Base-by-base conservation (phyloP, 352 stramenopile genomes). In the Globisporangium viniferum region DNA sequence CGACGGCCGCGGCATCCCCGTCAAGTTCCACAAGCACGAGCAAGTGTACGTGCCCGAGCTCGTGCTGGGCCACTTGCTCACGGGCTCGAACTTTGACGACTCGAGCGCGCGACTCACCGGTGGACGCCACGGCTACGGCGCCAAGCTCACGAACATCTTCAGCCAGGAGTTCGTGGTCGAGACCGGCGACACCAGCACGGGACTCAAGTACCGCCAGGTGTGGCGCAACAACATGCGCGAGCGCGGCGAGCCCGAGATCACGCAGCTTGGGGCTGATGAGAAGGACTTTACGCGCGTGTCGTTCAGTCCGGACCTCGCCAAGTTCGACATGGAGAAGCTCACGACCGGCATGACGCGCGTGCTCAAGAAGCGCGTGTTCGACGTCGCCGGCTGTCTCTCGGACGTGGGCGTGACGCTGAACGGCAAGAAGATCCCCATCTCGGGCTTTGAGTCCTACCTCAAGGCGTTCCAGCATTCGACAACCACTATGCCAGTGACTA, bases 81-180 rank as follows among this genome's bases (percentile, higher is more conserved):
- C 98, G 3, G 97, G 98, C 67, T 98, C 91, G 20, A 99, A 99
- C 86, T 99, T 99, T 81, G 96, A 99, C 69, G 98, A 99, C 74
- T 76, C 95, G 24, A 97, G 96, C 66, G 94, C 98, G 70, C 98
- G 98, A 78, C 96, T 98, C 29, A 99, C 98, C 0, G 98, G 96
- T 31, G 96, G 96, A 18, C 80, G 95, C 39, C 97, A 99, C 72
- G 96, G 96, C 59, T 98, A 98, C 74, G 96, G 96, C 15, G 96
- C 95, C 31, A 98, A 99, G 77, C 83, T 99, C 33, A 98, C 98
- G 24, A 99, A 99, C 78, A 99, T 99, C 73, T 99, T 99, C 79
- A 99, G 93, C 65, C 97, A 77, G 5, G 81, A 99, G 72, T 99
- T 99, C 79, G 85, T 97, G 24, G 96, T 99, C 18, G 98, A 99